Evolutionary conservation across 768 basidiomycete genomes (phyloP), one percentile per base, ranked within the genome.

Genomic region (Kwoniella dendrophila): DNA sequence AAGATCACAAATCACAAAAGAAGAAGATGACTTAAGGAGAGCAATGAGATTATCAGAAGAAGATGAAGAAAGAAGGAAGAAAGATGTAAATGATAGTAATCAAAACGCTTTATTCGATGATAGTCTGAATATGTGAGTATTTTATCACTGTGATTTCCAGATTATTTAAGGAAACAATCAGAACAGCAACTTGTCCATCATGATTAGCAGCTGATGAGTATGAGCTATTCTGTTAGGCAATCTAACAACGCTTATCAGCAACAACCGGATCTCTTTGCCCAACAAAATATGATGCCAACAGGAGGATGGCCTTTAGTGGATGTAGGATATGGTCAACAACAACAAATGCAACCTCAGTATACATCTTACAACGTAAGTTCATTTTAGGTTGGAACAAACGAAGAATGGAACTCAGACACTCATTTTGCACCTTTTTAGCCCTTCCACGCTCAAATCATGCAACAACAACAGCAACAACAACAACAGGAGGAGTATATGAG

Each of bases 1-100:
- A 51, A 63, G 78, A 51, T 63, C 73, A 11, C 74, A 80, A 43
- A 84, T 82, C 24, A 83, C 83, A 3, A 12, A 92, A 88, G 80
- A 80, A 73, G 92, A 99, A 70, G 83, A 83, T n/a, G 96, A 97
- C 68, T 78, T 98, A 24, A 82, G 86, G 67, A 82, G 86, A 74
- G 96, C 96, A 0, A 83, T 99, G 72, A 84, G 85, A 72, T 81
- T 94, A 33, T 95, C 92, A 64, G 85, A 92, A 77, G 90, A 97
- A 75, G 95, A 98, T 77, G 96, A 98, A 73, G 86, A 83, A 22
- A 86, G 83, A 75, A 82, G 94, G 50, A 85, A 84, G 74, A 83
- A 85, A 58, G 86, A 87, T 2, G 81, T 89, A 10, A 87, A 89
- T 63, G 87, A 88, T 68, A 84, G 87, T 18, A 94, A 90, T 63